Evolutionary conservation across 192 early-diverging fungal genomes (phyloP).

Genomic region (Mortierella alpina): DNA sequence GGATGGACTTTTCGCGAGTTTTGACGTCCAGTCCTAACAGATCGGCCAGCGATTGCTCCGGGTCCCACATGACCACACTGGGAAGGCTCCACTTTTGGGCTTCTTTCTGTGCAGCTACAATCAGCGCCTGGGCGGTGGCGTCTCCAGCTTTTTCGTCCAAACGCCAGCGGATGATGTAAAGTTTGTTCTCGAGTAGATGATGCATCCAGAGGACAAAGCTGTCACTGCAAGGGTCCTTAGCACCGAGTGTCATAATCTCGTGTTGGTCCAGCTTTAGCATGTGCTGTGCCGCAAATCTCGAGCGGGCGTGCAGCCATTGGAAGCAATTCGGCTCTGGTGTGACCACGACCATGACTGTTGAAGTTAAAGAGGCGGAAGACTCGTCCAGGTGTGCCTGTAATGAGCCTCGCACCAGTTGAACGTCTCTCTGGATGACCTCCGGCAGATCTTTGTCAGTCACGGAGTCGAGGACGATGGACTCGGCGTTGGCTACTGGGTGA

Average conservation of each 20-base stretch:
- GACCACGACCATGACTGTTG: constrained; percentile 8
- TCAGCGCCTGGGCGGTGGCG: constrained; percentile 2
- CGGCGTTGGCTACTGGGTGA: not conserved
- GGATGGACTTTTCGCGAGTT: constrained; percentile 23
- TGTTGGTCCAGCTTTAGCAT: constrained; percentile 1
- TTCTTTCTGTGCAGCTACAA: constrained; percentile 25
- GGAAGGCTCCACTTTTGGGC: constrained; percentile 19
- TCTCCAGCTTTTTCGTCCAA: constrained; percentile 11
- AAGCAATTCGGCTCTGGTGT: constrained; percentile 30
- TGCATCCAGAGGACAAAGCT: constrained; percentile 44
- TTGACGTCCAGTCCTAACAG: constrained; percentile 11
- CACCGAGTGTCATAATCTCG: constrained; percentile 10
- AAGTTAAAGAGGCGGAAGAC: not conserved
- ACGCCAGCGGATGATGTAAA: constrained; percentile 40
- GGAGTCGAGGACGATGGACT: not conserved
- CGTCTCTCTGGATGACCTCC: constrained; percentile 9
- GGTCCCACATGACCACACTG: constrained; percentile 38
- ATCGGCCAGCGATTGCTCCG: constrained; percentile 24
- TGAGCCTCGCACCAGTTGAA: constrained; percentile 10
- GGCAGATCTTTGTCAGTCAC: constrained; percentile 13
- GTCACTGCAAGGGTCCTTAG: not conserved
- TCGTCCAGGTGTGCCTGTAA: constrained; percentile 5
- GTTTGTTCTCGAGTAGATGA: constrained; percentile 8
- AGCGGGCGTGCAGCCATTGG: constrained; percentile 24
- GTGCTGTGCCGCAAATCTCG: constrained; percentile 24